Conservation (phyloP, 305 asterid species). For the Fraxinus velutina region DNA sequence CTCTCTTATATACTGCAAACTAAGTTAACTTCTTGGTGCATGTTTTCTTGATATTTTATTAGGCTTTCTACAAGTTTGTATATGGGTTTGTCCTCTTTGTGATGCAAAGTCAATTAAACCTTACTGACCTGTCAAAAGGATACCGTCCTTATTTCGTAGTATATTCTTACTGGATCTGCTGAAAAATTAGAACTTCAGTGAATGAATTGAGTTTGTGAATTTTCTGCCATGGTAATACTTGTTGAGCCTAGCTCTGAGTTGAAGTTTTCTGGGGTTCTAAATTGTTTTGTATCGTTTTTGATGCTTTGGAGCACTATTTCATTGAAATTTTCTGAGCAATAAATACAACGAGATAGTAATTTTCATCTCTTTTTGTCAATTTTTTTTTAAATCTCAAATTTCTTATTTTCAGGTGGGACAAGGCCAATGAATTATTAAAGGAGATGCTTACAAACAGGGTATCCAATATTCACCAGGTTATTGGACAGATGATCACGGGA, state of each 20-base stretch:
- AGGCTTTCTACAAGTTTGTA: background rate
- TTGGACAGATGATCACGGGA: constrained; percentile 91
- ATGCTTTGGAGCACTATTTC: constrained; percentile 1
- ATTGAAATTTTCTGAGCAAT: constrained; percentile 2
- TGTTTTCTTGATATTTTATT: background rate
- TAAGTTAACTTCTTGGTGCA: background rate
- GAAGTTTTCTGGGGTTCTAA: background rate
- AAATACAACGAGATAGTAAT: background rate
- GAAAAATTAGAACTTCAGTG: constrained; percentile 19
- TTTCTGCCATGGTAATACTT: background rate
- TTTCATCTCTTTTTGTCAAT: constrained; percentile 13
- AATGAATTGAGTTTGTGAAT: constrained; percentile 16
- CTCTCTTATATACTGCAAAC: background rate
- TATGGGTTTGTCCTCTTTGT: background rate
- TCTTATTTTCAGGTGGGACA: constrained; percentile 62
- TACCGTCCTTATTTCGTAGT: background rate
- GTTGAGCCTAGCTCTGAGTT: constrained; percentile 7
- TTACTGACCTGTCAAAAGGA: constrained; percentile 1
- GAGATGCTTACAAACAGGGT: constrained; percentile 66
- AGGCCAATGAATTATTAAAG: constrained; percentile 59
- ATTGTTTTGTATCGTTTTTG: background rate
- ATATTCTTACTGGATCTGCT: constrained; percentile 9
- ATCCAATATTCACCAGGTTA: constrained; percentile 82
- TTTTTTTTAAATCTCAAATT: constrained; percentile 21
- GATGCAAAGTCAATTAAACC: background rate